Percentiles rank a stretch among this genome's conserved stretches.
Evolutionary conservation across 768 basidiomycete genomes (phyloP).

Genomic region (Cubamyces lactineus): DNA sequence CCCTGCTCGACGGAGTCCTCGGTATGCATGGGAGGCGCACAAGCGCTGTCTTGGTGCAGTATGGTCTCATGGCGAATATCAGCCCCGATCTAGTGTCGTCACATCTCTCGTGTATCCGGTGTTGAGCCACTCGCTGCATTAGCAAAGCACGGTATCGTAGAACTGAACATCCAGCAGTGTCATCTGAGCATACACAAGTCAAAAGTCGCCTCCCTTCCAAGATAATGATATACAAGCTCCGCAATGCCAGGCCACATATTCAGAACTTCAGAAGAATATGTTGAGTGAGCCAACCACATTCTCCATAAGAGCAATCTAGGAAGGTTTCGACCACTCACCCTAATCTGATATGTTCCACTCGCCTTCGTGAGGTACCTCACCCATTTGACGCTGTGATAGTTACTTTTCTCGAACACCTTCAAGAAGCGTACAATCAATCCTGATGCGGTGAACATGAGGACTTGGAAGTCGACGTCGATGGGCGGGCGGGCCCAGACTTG

Average conservation of each 20-base stretch:
- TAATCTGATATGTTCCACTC: conserved; percentile 89
- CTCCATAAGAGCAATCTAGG: not conserved
- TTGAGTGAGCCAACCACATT: not conserved
- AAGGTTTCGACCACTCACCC: conserved; percentile 49
- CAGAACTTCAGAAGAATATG: not conserved
- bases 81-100: no score
- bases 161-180: no score
- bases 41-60: no score
- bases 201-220: no score
- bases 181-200: no score
- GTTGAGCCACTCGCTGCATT: no score
- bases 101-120: no score
- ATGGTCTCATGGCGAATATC: no score
- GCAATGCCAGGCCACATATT: no score
- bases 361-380: conserved; percentile 94
- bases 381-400: conserved; percentile 95
- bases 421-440: conserved; percentile 95
- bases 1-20: not conserved
- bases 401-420: conserved; percentile 97
- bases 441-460: conserved; percentile 98
- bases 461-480: conserved; percentile 98
- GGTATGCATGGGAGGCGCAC: not conserved
- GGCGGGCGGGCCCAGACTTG: conserved; percentile 99
- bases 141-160: no score
- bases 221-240: no score